These are phyloP conservation scores for Ophiostoma sp. DNA, from an alignment of 2,329 filamentous ascomycete genomes.

Conservation along the genomic window DNA sequence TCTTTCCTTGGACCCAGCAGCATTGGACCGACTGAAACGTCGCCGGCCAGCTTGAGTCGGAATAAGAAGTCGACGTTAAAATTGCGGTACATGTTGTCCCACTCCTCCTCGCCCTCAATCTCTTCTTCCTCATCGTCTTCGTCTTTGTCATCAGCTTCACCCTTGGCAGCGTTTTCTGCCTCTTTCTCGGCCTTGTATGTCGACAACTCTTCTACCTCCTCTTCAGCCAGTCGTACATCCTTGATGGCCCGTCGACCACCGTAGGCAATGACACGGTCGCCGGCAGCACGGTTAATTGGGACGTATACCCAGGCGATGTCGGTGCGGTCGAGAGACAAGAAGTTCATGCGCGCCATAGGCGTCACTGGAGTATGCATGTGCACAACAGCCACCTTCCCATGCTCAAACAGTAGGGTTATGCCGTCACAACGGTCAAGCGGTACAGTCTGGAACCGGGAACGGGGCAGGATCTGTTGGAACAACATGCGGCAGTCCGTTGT, in stretches of 20 bases:
- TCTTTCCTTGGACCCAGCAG: neutral
- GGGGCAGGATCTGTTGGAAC: neutral
- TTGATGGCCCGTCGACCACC: neutral
- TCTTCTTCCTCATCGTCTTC: neutral
- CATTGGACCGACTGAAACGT: neutral
- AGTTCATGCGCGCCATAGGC: neutral
- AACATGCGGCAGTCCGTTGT: neutral
- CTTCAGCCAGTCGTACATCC: neutral
- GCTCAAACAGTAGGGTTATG: neutral
- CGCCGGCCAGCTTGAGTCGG: slow-evolving; percentile 4
- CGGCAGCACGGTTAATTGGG: neutral
- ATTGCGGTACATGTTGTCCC: neutral
- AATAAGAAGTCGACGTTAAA: neutral
- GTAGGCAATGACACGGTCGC: slow-evolving; percentile 1
- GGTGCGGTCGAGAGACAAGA: neutral
- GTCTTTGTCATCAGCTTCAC: neutral
- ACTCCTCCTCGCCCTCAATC: neutral
- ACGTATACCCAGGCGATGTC: neutral
- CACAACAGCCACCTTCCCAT: neutral
- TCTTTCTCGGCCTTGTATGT: neutral
- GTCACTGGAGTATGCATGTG: slow-evolving; percentile 11
- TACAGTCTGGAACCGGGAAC: neutral
- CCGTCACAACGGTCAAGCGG: neutral
- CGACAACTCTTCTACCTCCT: neutral
- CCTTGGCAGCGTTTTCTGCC: neutral